Conservation (phyloP, 129 eudicot genomes). For the Pseudognaphalium luteoalbum region DNA sequence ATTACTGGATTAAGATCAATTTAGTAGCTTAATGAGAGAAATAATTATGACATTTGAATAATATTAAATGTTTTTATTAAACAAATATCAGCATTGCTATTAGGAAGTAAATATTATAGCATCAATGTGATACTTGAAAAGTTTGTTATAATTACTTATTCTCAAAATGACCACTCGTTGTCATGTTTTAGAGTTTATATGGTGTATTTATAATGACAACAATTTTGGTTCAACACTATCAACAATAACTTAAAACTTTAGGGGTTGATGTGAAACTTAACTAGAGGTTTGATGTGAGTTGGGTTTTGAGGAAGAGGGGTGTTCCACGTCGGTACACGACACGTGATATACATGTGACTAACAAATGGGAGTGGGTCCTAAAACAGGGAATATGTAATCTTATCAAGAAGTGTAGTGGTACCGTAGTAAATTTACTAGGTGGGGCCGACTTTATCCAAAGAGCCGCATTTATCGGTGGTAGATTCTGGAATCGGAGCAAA, state of each 20-base stretch:
- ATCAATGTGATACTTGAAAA: background rate
- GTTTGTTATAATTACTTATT: no score
- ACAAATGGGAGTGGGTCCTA: slow-evolving; percentile 37
- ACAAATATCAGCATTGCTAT: no score
- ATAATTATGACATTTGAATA: no score
- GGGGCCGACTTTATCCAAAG: slow-evolving; percentile 58
- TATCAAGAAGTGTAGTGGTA: slow-evolving; percentile 23
- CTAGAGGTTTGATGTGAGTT: slow-evolving; percentile 1
- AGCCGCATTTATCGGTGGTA: slow-evolving; percentile 49
- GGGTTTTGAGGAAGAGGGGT: slow-evolving; percentile 23
- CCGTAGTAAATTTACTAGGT: slow-evolving; percentile 5
- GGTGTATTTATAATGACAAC: background rate
- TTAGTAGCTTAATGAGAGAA: no score
- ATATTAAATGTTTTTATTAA: no score
- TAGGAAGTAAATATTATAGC: background rate
- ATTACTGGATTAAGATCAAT: no score
- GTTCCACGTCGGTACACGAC: slow-evolving; percentile 25
- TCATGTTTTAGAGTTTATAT: background rate
- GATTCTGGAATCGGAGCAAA: slow-evolving; percentile 20
- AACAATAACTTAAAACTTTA: background rate
- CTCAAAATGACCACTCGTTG: background rate
- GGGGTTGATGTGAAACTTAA: background rate
- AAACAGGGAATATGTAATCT: slow-evolving; percentile 17
- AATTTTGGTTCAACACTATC: background rate
- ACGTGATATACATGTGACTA: slow-evolving; percentile 38